phyloP scores from a whole-genome alignment of 2,329 filamentous ascomycete genomes.

The Zasmidium angulare region DNA sequence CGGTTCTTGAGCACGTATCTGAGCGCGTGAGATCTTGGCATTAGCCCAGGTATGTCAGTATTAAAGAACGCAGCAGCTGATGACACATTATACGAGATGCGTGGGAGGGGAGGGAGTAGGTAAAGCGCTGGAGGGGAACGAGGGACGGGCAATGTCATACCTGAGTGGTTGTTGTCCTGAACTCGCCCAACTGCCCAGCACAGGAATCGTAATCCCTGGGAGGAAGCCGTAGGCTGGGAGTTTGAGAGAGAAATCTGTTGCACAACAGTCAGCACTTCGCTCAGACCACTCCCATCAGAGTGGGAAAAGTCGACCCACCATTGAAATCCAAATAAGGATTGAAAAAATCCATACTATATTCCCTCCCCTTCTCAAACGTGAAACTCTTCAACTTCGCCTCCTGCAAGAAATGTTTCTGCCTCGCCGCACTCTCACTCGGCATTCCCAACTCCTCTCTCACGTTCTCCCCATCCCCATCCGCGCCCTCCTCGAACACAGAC shows the following conservation, averaged over 20 bases:
- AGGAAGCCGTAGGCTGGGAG: slow-evolving; percentile 58
- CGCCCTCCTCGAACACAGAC: slow-evolving; percentile 56
- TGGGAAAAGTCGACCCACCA: slow-evolving; percentile 39
- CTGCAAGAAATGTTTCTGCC: slow-evolving; percentile 63
- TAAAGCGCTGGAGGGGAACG: slow-evolving; percentile 5
- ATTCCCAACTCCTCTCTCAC: slow-evolving; percentile 40
- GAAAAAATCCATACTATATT: slow-evolving; percentile 73
- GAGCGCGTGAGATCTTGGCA: slow-evolving; percentile 71
- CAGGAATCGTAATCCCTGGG: slow-evolving; percentile 68
- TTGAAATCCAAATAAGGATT: slow-evolving; percentile 92
- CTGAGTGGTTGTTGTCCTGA: slow-evolving; percentile 59
- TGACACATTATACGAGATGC: slow-evolving; percentile 4
- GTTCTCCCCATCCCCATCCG: slow-evolving; percentile 45
- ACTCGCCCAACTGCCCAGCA: slow-evolving; percentile 79
- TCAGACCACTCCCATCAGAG: not conserved
- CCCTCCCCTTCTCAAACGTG: slow-evolving; percentile 60
- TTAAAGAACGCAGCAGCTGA: too few species aligned
- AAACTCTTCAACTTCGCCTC: slow-evolving; percentile 57
- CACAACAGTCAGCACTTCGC: too few species aligned
- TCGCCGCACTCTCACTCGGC: slow-evolving; percentile 43
- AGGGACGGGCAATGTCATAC: slow-evolving; percentile 52
- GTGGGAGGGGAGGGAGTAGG: slow-evolving; percentile 33
- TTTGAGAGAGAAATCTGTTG: slow-evolving; percentile 64
- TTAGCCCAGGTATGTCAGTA: slow-evolving; percentile 28
- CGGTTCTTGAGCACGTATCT: slow-evolving; percentile 91